Evolutionary conservation across 2,329 filamentous ascomycete genomes (phyloP).

Genomic region (Colletotrichum trifolii): DNA sequence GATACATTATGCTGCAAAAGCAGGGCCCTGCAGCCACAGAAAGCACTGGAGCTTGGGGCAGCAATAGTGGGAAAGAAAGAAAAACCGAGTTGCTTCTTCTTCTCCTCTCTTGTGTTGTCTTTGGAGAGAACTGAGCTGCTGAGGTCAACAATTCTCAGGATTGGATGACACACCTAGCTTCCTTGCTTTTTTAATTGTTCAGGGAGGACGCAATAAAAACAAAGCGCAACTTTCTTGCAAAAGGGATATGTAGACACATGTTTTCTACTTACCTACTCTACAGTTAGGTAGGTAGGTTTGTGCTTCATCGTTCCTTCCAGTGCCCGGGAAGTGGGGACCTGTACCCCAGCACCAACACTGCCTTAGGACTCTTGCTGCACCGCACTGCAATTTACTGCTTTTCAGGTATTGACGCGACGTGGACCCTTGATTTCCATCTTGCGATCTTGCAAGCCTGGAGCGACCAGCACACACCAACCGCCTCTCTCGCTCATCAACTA

Average conservation of each 20-base stretch:
- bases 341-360: neutral
- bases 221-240: too few relatives aligned
- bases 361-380: too few relatives aligned
- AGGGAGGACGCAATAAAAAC: too few relatives aligned
- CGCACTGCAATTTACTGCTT: too few relatives aligned
- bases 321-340: conserved; percentile 33
- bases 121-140: too few relatives aligned
- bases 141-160: too few relatives aligned
- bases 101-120: too few relatives aligned
- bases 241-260: too few relatives aligned
- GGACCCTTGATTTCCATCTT: conserved; percentile 32
- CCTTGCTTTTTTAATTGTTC: too few relatives aligned
- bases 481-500: conserved; percentile 6
- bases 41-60: neutral
- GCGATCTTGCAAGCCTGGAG: conserved; percentile 4
- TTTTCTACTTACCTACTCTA: too few relatives aligned
- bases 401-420: conserved; percentile 24
- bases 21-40: neutral
- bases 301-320: conserved; percentile 13
- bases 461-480: conserved; percentile 12
- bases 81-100: neutral
- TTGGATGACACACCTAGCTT: too few relatives aligned
- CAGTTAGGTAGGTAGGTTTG: neutral
- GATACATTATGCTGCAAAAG: too few relatives aligned
- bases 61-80: neutral